Evolutionary conservation across 75 land plant species (phyloP), one percentile per base, ranked within the genome.

Genomic region (Picea glauca): DNA sequence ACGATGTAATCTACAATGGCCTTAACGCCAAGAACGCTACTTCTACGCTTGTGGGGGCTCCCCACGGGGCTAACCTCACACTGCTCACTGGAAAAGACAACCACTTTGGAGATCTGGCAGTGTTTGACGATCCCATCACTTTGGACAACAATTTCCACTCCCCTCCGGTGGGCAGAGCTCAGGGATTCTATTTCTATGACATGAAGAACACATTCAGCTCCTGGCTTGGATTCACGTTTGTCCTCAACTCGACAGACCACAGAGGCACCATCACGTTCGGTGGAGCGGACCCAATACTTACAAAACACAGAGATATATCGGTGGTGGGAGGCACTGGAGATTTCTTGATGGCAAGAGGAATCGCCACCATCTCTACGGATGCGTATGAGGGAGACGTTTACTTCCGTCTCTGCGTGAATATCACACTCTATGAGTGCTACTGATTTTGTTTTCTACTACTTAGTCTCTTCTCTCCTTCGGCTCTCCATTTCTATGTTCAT

Each of bases 271-370:
- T 88, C 20, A 85, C 76, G 78, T 85, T 85, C 66, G 77, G 70
- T 3, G 90, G 90, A 13, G 83, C 83, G 9, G 87, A 88, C 72
- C 85, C 83, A 13, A 5, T 85, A 50, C 61, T 83, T 83, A 40
- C 62, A 23, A 88, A 83, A 78, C 83, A 82, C 4, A 85, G 87
- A 58, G 81, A 85, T 30, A 74, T 88, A 13, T 82, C 87, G 23
- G 87, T 88, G 58, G 54, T 85, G 15, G 87, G 90, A 17, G 90
- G 90, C 1, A 88, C 90, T 3, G 90, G 90, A n/a, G 90, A 88
- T 38, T 88, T 85, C 73, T 83, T 85, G 80, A 83, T 85, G 87
- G 57, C 66, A 20, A 60, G 87, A 61, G 90, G 90, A 15, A 63
- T 85, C 5, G 90, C 90, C 8, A 85, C 90, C 65, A 13, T 88